Base-by-base conservation (phyloP, 345 rosid species). In the Gossypium bickii region DNA sequence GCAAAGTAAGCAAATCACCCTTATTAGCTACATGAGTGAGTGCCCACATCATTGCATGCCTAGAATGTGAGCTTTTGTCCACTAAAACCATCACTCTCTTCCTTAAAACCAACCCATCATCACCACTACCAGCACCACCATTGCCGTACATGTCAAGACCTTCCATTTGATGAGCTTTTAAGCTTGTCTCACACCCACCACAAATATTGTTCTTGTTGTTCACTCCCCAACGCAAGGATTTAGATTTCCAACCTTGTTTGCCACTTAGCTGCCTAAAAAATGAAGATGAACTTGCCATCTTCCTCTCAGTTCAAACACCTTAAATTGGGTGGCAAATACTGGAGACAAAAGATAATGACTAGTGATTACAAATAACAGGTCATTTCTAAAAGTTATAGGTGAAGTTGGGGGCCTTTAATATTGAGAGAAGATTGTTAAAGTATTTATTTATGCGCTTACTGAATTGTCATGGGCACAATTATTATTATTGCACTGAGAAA, bases 31-130 rank as follows among this genome's bases (percentile, higher is more conserved):
- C 85, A 85, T 95, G 98, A 11, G 97, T 95, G 94, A n/a, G 97
- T 44, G 99, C 97, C 97, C 97, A 95, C 84, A 95, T 91, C 99
- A 95, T 89, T 43, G 99, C 99, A 84, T 95, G 97, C 79, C 85
- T 91, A 0, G 97, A 87, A 62, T 87, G 83, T 0, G 97, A 85
- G 24, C 82, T 81, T 20, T 91, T 83, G 74, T 95, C 98, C 18
- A 93, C 98, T 44, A 93, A 82, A n/a, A 95, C 99, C 99, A 91
- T 91, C 76, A 93, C 97, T 63, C 97, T 81, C 83, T 95, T 95
- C 84, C 86, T 93, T 79, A 71, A 70, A 13, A 72, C 81, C 67
- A 77, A 25, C 27, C 87, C 93, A 2, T 82, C 85, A 29, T 77
- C 70, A 43, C 20, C 20, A 20, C 20, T 20, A 20, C 20, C 20